Base-by-base conservation (phyloP, 495 filamentous ascomycete species). In the Xylaria cubensis region DNA sequence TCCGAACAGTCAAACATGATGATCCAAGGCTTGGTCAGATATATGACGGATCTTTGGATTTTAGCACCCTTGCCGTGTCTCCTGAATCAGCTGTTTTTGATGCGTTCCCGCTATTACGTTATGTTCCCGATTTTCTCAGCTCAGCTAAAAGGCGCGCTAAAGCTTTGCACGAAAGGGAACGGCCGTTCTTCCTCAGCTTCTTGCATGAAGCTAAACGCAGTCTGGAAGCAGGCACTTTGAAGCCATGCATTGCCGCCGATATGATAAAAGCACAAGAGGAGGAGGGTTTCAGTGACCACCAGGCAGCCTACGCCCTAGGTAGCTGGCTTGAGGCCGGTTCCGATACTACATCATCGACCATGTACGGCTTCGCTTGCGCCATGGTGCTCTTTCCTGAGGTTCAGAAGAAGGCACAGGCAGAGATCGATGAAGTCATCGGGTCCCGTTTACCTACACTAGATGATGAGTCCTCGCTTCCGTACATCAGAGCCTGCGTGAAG, bases 401-500 rank as follows among this genome's bases (percentile, higher is more conserved):
- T 3, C 83, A 86, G 67, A 73, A 73, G 7, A 84, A 80, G 24
- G 86, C 86, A 7, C 85, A 86, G 67, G 85, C 82, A 34, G 86
- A 90, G 70, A 79, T 90, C 17, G 87, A 88, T 70, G 13, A 34
- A 4, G 9, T 58, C 8, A 17, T 29, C 3, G 55, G 55, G 12
- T 32, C 24, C 2, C 55, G 55, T 32, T 17, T 58, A 19, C 55
- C 55, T 19, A 34, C 24, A 32, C 5, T 58, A 5, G 29, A 58
- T 19, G 55, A 58, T 21, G 24, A 34, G 4, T 17, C 2, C 26
- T 15, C 55, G 0, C 55, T 58, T 34, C 62, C 84, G 8, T 90
- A 89, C 74, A 81, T 85, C 55, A 74, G 72, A 59, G 80, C 77
- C 7, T 80, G 85, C 46, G 81, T 87, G 67, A 89, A 88, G 74